Percentiles rank a stretch among this genome's conserved stretches.
Conservation (phyloP, 441 rosid genomes). For the Bocquillonia castaneifolia region DNA sequence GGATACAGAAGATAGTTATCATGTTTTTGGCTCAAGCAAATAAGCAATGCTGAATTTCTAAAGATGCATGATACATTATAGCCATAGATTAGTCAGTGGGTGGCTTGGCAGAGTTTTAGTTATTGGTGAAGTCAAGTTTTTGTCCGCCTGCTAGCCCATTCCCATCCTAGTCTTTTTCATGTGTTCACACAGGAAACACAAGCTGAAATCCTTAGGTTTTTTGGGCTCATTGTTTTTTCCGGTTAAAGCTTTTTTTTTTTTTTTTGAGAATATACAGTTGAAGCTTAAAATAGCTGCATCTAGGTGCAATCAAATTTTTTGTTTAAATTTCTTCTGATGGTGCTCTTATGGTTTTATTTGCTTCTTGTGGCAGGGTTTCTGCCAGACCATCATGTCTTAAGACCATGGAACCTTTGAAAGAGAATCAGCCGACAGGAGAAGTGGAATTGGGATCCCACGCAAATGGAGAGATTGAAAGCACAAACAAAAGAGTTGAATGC, state of each 20-base stretch:
- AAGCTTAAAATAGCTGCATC: background rate
- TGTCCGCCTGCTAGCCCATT: background rate
- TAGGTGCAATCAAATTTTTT: background rate
- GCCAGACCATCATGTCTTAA: conserved; percentile 55
- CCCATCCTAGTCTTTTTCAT: background rate
- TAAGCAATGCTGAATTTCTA: background rate
- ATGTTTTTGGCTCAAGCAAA: background rate
- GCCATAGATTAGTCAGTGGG: background rate
- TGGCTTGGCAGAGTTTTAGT: background rate
- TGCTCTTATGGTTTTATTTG: background rate
- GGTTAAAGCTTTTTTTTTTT: too few species aligned
- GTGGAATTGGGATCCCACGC: conserved; percentile 28
- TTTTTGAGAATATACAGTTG: too few species aligned
- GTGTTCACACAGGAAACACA: background rate
- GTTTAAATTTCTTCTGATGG: background rate
- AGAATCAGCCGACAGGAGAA: conserved; percentile 24
- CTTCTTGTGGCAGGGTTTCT: conserved; percentile 43
- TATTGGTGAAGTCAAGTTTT: background rate
- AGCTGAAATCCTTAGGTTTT: background rate
- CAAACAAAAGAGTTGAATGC: conserved; percentile 34
- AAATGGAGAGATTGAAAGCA: conserved; percentile 10
- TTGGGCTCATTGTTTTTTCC: background rate
- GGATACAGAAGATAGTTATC: background rate
- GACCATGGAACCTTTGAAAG: conserved; percentile 33
- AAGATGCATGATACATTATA: background rate